Percentiles rank a stretch among this genome's conserved stretches.
Evolutionary conservation across 495 filamentous ascomycete species (phyloP).

Genomic region (Aspergillus ostianus): DNA sequence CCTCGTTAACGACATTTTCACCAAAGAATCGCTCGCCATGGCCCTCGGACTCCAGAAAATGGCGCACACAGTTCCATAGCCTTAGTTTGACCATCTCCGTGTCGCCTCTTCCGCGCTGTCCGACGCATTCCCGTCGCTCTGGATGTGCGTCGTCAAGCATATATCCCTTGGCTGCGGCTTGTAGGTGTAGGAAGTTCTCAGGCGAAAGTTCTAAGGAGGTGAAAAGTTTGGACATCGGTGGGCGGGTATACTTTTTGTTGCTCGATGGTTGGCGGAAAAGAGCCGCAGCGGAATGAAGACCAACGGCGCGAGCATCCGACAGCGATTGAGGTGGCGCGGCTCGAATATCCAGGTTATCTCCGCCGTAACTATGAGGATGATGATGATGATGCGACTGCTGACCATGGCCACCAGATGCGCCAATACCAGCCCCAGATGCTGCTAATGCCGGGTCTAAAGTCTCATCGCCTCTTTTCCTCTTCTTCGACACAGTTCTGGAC

Average conservation of each 20-base stretch:
- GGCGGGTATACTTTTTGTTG: constrained; percentile 59
- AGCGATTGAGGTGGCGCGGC: constrained; percentile 36
- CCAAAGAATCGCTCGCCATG: constrained; percentile 58
- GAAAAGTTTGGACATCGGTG: constrained; percentile 62
- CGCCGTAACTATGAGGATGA: constrained; percentile 31
- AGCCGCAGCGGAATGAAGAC: constrained; percentile 57
- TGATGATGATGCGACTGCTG: constrained; percentile 26
- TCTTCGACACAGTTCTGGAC: constrained; percentile 41
- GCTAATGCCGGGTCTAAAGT: constrained; percentile 46
- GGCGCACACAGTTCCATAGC: constrained; percentile 58
- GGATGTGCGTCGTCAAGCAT: constrained; percentile 59
- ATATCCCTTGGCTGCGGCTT: constrained; percentile 58
- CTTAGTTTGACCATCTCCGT: constrained; percentile 60
- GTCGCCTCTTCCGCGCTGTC: constrained; percentile 57
- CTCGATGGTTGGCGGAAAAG: constrained; percentile 55
- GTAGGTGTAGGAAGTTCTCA: constrained; percentile 58
- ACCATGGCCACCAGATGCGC: constrained; percentile 24
- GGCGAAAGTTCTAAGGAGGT: constrained; percentile 55
- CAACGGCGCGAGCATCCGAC: constrained; percentile 49
- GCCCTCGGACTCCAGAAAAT: constrained; percentile 56
- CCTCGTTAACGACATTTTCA: constrained; percentile 44
- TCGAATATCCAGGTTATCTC: constrained; percentile 38
- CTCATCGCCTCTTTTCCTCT: constrained; percentile 45
- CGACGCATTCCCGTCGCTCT: constrained; percentile 58
- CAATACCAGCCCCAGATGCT: constrained; percentile 20